Evolutionary conservation across 345 rosid species (phyloP), one percentile per base, ranked within the genome.

Genomic region (Brassica rapa): DNA sequence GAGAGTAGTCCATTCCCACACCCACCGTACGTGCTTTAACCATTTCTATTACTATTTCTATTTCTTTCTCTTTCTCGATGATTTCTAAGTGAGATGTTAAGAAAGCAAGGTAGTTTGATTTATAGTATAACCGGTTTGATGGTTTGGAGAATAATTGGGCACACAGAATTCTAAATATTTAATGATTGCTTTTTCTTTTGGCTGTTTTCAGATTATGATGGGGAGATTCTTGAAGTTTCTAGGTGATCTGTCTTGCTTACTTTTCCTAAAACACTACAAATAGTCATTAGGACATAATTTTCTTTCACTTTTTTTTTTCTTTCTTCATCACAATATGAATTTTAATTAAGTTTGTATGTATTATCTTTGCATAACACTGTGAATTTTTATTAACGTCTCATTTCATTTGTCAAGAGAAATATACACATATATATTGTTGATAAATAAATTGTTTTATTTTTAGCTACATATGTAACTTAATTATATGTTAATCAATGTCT

Each of bases 1-100:
- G 73, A 29, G 83, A 81, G 61, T 76, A 81, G 32, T 81, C 83
- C 65, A 81, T 81, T 32, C 80, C 83, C 23, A 81, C 69, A 49
- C 83, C 83, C 8, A 76, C 73, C 19, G 73, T 76, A 71, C 83
- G 83, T 75, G 64, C 49, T 49, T 81, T 81, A 25, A 19, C 83
- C 83, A 81, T 81, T 23, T 79, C 9, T 66, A 6, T 81, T 23
- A 73, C 9, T 66, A 6, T 71, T 7, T 71, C 24, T 68, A 7
- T 16, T 8, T 53, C 23, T 53, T 15, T 55, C n/a, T 63, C 6
- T 53, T 32, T 62, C 32, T 79, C 25, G 70, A 66, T 68, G 51
- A 70, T 74, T 53, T 80, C n/a, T 35, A 25, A 61, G 74, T 73
- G 24, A 56, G 6, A 15, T 0, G 4, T 14, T 73, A 51, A 4